Evolutionary conservation across 129 eudicot genomes (phyloP), one percentile per base, ranked within the genome.

Genomic region (carrot (Daucus carota)): DNA sequence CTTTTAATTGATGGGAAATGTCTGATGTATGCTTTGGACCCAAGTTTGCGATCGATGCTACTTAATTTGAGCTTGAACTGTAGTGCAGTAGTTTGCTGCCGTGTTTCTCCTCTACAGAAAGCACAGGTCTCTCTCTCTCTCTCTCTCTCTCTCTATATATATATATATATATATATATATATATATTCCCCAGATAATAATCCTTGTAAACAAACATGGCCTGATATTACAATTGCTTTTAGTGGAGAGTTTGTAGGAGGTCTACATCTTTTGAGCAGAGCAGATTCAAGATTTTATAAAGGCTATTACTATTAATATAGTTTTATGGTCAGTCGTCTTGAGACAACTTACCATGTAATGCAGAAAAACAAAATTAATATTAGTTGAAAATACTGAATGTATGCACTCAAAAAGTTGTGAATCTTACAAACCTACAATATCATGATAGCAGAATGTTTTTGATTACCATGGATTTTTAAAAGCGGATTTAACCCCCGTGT

Each of bases 51-150:
- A 47, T 89, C 82, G 63, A 87, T 85, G 80, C 85, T 94, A 75
- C 86, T 94, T 54, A 94, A 83, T 83, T 85, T 94, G 82, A 94
- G 98, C 85, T 80, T 94, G 80, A 94, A 88, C 79, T 94, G 98
- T 83, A 89, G 82, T 73, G 88, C 98, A 59, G 98, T 93, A 31
- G 96, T 93, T 74, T 93, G 98, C 81, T 93, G 98, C 76, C 91
- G 98, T 47, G 98, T 93, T 81, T 93, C 98, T 81, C 98, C 98
- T 69, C 79, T 93, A 66, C 98, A 93, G 80, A 93, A 93, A 73
- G 98, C 98, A 68, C 98, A 93, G 89, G 98, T 90, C 73, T 73
- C 71, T 43, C 74, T 38, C 31, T 24, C 32, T 54, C 16, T 17
- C 36, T 42, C 13, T 24, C 46, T 31, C 16, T 26, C 36, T 41